Evolutionary conservation across 192 early-diverging fungal species (phyloP).

Genomic region (Gonapodya sp.): DNA sequence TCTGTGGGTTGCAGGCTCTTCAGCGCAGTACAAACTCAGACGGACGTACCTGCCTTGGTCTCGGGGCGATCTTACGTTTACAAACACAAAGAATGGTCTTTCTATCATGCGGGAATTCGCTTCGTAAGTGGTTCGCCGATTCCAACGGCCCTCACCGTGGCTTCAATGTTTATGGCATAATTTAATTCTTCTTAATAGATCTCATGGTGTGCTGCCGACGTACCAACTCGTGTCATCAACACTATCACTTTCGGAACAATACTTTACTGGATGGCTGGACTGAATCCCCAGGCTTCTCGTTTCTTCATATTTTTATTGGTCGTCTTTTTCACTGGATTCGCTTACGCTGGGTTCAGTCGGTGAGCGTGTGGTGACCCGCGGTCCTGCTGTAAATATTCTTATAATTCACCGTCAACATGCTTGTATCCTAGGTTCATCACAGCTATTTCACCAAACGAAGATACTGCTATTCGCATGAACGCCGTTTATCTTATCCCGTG

Average conservation of each 20-base stretch:
- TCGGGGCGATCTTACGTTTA: not conserved
- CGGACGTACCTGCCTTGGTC: not conserved
- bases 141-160: no score
- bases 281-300: not conserved
- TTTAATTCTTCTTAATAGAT: not conserved
- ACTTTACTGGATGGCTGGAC: not conserved
- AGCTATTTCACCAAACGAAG: not conserved
- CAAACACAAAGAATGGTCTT: conserved; percentile 6
- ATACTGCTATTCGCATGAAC: not conserved
- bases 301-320: not conserved
- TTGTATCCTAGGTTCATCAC: not conserved
- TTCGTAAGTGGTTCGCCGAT: not conserved
- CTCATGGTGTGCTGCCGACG: not conserved
- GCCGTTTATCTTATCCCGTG: not conserved
- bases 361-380: not conserved
- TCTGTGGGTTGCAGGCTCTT: not conserved
- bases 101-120: not conserved
- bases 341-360: not conserved
- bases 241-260: not conserved
- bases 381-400: not conserved
- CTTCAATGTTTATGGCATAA: no score
- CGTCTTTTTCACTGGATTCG: not conserved
- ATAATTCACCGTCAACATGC: not conserved
- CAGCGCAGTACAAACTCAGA: not conserved
- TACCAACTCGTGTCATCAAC: not conserved